Evolutionary conservation across 2,329 filamentous ascomycete genomes (phyloP), one percentile per base, ranked within the genome.

Genomic region (Neobulgaria alba): DNA sequence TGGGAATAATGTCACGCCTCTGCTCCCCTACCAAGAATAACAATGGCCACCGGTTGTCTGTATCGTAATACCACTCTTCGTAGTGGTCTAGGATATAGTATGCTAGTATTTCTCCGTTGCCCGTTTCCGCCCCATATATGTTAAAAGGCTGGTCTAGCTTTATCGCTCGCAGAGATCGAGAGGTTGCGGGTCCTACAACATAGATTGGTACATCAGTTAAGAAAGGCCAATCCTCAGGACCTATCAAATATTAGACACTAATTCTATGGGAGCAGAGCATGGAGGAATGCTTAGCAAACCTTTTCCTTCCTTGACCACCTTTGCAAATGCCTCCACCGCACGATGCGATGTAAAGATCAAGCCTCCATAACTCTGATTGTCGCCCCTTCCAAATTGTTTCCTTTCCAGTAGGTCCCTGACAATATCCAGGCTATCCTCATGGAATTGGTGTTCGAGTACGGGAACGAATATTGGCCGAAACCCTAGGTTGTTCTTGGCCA

Each of bases 1-100:
- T 85, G 1, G 92, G 89, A 48, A 98, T 95, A 50, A 95, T 78
- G 59, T 96, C 92, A 33, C 92, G 70, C 40, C 88, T 75, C 58
- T 89, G 85, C 59, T 95, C 90, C 15, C 92, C 92, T 0, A 94
- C 88, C 10, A 93, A 73, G 60, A 96, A 98, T 1, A 96, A 66
- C 4, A 96, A 61, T 0, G 82, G 73, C 0, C 72, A 78, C 53
- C 77, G 77, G 10, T 51, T 20, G 10, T 42, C 17, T 36, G 61
- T 57, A 29, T 59, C 59, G 26, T 57, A 48, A 49, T 76, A 71
- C 67, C 69, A 72, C 36, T 64, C 55, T 17, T 55, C 75, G 57
- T 95, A 94, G 58, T 95, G 83, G 2, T 78, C 64, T 4, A 94
- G 68, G 39, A 98, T 95, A 56, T 81, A 83, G 4, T 72, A 65